These are phyloP conservation scores for Zygosaccharomyces rouxii DNA, from an alignment of 805 yeast genomes.

Conservation along the genomic window DNA sequence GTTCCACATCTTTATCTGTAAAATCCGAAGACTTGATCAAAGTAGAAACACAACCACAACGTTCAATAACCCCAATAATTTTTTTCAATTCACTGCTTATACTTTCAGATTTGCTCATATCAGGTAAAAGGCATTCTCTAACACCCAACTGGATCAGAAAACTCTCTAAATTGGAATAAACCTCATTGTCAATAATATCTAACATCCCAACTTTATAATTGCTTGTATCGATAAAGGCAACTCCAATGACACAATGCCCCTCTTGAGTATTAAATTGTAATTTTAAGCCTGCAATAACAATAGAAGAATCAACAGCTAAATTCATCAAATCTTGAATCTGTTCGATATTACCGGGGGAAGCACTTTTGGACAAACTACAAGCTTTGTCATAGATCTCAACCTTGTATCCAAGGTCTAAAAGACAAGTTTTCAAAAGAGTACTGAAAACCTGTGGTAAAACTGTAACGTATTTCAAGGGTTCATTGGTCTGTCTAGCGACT, in stretches of 20 bases:
- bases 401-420: conserved; percentile 68
- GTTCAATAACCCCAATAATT: conserved; percentile 64
- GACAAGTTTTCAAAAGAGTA: conserved; percentile 57
- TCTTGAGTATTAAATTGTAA: conserved; percentile 33
- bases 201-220: conserved; percentile 61
- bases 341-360: conserved; percentile 89
- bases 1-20: conserved; percentile 63
- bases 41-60: conserved; percentile 73
- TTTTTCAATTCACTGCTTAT: conserved; percentile 48
- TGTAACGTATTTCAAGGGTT: conserved; percentile 52
- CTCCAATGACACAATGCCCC: conserved; percentile 55
- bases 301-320: conserved; percentile 44
- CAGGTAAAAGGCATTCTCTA: conserved; percentile 71
- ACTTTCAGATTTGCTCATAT: conserved; percentile 23
- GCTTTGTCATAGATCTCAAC: conserved; percentile 71
- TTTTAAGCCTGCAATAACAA: conserved; percentile 47
- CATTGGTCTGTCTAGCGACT: conserved; percentile 38
- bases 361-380: conserved; percentile 56
- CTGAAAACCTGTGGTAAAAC: conserved; percentile 70
- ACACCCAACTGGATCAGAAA: conserved; percentile 84
- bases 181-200: conserved; percentile 83
- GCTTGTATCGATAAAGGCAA: conserved; percentile 73
- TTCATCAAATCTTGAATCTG: conserved; percentile 67
- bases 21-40: conserved; percentile 55
- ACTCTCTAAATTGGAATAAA: conserved; percentile 81